Evolutionary conservation across 768 basidiomycete species (phyloP).

Genomic region (Ramaria sp.): DNA sequence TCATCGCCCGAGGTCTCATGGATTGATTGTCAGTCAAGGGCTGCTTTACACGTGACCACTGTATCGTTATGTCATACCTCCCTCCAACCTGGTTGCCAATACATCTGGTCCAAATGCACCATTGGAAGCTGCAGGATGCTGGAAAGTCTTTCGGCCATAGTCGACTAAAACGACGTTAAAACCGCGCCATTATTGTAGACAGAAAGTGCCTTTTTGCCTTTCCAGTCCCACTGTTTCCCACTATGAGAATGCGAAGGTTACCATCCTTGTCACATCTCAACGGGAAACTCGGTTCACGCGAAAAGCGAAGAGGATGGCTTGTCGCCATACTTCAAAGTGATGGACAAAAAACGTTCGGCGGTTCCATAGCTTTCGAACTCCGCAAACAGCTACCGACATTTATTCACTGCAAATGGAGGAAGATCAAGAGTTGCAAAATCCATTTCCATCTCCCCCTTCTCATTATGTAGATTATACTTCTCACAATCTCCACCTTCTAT

Average conservation of each 20-base stretch:
- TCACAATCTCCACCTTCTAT: slow-evolving; percentile 61
- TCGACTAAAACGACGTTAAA: background rate
- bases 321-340: background rate
- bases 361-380: too few species aligned
- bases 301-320: background rate
- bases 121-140: background rate
- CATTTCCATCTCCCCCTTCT: slow-evolving; percentile 83
- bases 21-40: too few species aligned
- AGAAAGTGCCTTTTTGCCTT: background rate
- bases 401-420: slow-evolving; percentile 34
- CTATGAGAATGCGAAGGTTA: slow-evolving; percentile 6
- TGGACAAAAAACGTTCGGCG: too few species aligned
- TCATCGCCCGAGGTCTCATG: background rate
- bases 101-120: slow-evolving; percentile 1
- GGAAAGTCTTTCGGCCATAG: slow-evolving; percentile 1
- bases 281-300: background rate
- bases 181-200: background rate
- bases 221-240: slow-evolving; percentile 7
- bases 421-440: slow-evolving; percentile 73
- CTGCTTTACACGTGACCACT: background rate
- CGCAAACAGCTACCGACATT: too few species aligned
- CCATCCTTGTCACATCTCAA: slow-evolving; percentile 1
- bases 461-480: slow-evolving; percentile 70
- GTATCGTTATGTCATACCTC: background rate
- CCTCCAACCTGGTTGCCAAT: background rate